Base-by-base conservation (phyloP, 495 filamentous ascomycete genomes). In the Neurospora sp. region DNA sequence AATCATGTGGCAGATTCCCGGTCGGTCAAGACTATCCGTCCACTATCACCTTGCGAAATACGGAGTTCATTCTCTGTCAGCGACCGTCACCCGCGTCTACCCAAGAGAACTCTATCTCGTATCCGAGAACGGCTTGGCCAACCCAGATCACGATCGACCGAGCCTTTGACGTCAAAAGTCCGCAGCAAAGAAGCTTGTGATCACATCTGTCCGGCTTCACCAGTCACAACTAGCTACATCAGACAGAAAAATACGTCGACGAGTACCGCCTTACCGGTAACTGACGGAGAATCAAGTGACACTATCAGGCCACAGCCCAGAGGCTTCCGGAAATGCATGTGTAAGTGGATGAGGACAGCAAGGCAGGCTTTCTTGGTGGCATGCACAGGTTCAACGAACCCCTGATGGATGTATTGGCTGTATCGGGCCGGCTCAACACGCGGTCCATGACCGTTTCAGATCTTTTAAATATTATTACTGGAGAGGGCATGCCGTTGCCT, bases 21-120 rank as follows among this genome's bases (percentile, higher is more conserved):
- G 10, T 27, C 42, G 1, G 40, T 45, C 27, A 42, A n/a, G 16
- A 12, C 38, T 8, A 27, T 41, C 12, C 61, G 61, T 27, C 20
- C 53, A 59, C 20, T 68, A 9, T 16, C 72, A 9, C 73, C 41
- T 39, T 44, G 22, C 31, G 69, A 76, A 8, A 27, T 70, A n/a
- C 69, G 69, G 9, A 73, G 72, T 31, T 74, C 72, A 4, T 44
- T 76, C 42, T 72, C 76, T 10, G 31, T 73, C 9, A 74, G 76
- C 44, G 73, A 68, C 3, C 71, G 72, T 14, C 73, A 73, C 0
- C 53, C 75, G 1, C 73, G 72, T 9, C 71, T 74, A 16, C 69
- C 79, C 70, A 74, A 72, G 27, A 79, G 74, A 45, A 75, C 75
- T 1, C n/a, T 80, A 27, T 77, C 79, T 8, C 72, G 78, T 27